Evolutionary conservation across 2,329 filamentous ascomycete genomes (phyloP).

Genomic region (Fusarium sp.): DNA sequence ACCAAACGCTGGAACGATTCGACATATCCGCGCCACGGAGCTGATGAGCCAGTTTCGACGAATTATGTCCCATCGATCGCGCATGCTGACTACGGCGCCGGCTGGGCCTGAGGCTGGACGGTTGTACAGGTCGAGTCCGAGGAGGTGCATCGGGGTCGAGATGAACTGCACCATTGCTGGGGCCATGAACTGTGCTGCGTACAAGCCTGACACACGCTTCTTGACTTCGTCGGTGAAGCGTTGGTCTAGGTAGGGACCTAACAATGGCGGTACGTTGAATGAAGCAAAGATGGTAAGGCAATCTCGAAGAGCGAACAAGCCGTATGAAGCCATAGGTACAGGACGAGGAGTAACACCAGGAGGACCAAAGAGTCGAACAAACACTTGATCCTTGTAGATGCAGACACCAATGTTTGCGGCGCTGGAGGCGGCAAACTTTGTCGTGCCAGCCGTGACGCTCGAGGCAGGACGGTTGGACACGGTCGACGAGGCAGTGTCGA

Average conservation of each 20-base stretch:
- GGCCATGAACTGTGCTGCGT: conserved; percentile 81
- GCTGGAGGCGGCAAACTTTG: conserved; percentile 85
- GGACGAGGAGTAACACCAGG: conserved; percentile 60
- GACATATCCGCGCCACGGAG: conserved; percentile 79
- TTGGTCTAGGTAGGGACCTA: conserved; percentile 76
- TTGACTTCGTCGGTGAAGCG: conserved; percentile 64
- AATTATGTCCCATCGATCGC: conserved; percentile 76
- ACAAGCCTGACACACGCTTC: conserved; percentile 62
- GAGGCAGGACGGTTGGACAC: conserved; percentile 66
- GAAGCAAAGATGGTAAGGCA: conserved; percentile 90
- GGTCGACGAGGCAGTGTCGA: conserved; percentile 84
- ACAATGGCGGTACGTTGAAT: conserved; percentile 87
- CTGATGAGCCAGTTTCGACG: conserved; percentile 81
- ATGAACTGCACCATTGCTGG: conserved; percentile 83
- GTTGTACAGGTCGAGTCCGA: conserved; percentile 90
- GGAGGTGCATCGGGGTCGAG: conserved; percentile 85
- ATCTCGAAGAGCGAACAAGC: conserved; percentile 85
- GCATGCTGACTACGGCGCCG: conserved; percentile 52
- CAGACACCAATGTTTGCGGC: conserved; percentile 87
- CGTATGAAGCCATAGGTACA: conserved; percentile 78
- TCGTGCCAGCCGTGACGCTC: conserved; percentile 76
- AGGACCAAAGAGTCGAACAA: conserved; percentile 84
- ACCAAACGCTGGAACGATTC: conserved; percentile 91
- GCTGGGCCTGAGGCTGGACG: conserved; percentile 58
- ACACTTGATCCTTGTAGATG: conserved; percentile 90